Evolutionary conservation across 2,329 filamentous ascomycete genomes (phyloP).

Genomic region (Calonectria hongkongensis): DNA sequence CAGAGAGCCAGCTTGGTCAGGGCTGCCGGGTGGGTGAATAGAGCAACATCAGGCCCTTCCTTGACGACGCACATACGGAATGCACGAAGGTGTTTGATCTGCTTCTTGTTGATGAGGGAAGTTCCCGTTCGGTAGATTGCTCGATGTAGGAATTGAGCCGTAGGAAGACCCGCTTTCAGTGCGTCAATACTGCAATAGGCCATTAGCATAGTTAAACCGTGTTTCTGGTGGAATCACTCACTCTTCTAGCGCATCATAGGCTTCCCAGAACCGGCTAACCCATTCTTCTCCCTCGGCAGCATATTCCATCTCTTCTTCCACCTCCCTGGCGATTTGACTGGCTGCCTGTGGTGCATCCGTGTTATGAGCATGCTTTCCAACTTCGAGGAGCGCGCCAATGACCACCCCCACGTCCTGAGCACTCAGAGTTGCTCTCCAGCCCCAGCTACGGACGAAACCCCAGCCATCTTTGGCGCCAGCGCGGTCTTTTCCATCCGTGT

Average conservation of each 20-base stretch:
- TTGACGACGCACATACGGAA: slow-evolving; percentile 98
- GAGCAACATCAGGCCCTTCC: slow-evolving; percentile 91
- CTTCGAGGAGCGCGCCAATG: slow-evolving; percentile 92
- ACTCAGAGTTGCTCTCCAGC: slow-evolving; percentile 95
- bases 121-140: slow-evolving; percentile 96
- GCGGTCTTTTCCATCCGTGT: slow-evolving; percentile 81
- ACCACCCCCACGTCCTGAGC: slow-evolving; percentile 96
- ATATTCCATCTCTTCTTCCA: slow-evolving; percentile 69
- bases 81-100: slow-evolving; percentile 92
- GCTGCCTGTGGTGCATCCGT: slow-evolving; percentile 55
- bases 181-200: slow-evolving; percentile 77
- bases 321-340: slow-evolving; percentile 62
- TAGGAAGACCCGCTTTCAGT: slow-evolving; percentile 84
- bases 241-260: slow-evolving; percentile 83
- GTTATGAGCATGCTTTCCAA: slow-evolving; percentile 77
- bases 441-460: slow-evolving; percentile 98
- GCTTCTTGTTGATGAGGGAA: slow-evolving; percentile 91
- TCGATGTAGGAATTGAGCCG: slow-evolving; percentile 91
- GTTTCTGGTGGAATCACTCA: slow-evolving; percentile 61
- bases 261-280: slow-evolving; percentile 81
- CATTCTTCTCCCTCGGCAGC: slow-evolving; percentile 76
- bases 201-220: slow-evolving; percentile 27
- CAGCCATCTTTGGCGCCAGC: slow-evolving; percentile 90
- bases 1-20: slow-evolving; percentile 95
- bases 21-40: slow-evolving; percentile 95